Evolutionary conservation across 768 basidiomycete species (phyloP).

Genomic region (Lentinula detonsa): DNA sequence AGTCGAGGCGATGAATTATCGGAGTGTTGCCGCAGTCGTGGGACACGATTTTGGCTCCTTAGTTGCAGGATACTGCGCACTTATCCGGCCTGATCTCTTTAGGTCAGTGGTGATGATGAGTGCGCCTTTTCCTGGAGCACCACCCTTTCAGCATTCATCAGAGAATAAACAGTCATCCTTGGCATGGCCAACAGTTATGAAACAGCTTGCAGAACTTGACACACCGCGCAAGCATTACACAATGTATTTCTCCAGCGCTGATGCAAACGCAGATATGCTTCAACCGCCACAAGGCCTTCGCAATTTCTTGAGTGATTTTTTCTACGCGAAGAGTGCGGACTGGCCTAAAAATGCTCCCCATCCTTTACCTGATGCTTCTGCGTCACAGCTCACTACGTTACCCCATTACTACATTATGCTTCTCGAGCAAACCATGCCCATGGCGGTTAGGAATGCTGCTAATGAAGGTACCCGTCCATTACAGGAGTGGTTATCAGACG

Average conservation of each 20-base stretch:
- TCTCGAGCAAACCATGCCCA: constrained; percentile 44
- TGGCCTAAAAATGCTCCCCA: constrained; percentile 36
- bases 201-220: constrained; percentile 29
- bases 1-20: constrained; percentile 44
- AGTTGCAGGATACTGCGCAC: constrained; percentile 47
- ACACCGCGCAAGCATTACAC: constrained; percentile 57
- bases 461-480: constrained; percentile 4
- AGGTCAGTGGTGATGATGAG: constrained; percentile 54
- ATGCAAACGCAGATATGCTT: constrained; percentile 41
- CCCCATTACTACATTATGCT: constrained; percentile 64
- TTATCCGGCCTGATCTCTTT: constrained; percentile 53
- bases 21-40: constrained; percentile 39
- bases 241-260: constrained; percentile 39
- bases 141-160: constrained; percentile 18
- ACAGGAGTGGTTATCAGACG: constrained; percentile 42
- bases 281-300: constrained; percentile 37
- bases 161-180: neutral
- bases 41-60: constrained; percentile 58
- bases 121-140: constrained; percentile 45
- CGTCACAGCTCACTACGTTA: constrained; percentile 30
- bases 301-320: constrained; percentile 47
- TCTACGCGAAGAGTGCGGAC: constrained; percentile 54
- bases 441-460: constrained; percentile 28
- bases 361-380: constrained; percentile 27
- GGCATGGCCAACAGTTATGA: constrained; percentile 5